phyloP scores from a whole-genome alignment of 1,139 yeast genomes.

The Geotrichum reessii region DNA sequence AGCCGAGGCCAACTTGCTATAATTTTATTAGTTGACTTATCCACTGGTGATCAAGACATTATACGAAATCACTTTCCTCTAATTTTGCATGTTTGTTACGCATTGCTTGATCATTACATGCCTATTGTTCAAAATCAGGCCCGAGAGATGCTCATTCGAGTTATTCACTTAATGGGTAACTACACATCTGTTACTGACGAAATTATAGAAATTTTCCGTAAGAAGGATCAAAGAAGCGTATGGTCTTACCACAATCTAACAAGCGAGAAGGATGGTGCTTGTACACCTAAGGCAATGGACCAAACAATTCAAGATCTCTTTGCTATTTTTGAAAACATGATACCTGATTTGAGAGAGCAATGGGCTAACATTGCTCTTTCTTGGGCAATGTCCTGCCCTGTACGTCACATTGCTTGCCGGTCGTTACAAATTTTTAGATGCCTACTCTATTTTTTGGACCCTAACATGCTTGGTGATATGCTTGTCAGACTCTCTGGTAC shows the following conservation, averaged over 20 bases:
- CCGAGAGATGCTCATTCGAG: constrained; percentile 62
- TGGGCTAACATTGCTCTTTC: constrained; percentile 81
- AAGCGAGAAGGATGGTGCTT: constrained; percentile 70
- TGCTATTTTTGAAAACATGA: constrained; percentile 47
- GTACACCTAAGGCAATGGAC: constrained; percentile 87
- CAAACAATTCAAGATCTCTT: constrained; percentile 61
- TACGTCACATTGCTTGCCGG: constrained; percentile 92
- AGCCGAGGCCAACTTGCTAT: constrained; percentile 84
- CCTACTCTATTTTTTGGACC: constrained; percentile 70
- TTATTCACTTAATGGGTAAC: constrained; percentile 53
- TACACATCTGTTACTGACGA: constrained; percentile 45
- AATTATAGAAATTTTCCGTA: constrained; percentile 45
- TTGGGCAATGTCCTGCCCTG: constrained; percentile 98
- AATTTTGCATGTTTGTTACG: constrained; percentile 75
- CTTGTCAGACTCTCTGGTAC: constrained; percentile 88
- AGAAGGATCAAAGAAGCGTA: constrained; percentile 41
- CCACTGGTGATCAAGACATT: constrained; percentile 43
- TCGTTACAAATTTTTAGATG: constrained; percentile 91
- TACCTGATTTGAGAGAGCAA: constrained; percentile 58
- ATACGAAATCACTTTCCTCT: constrained; percentile 51
- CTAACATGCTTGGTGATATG: constrained; percentile 88
- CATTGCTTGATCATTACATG: constrained; percentile 80
- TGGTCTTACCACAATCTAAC: constrained; percentile 89
- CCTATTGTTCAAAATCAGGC: constrained; percentile 83
- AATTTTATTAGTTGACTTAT: constrained; percentile 74